Conservation (phyloP, 768 basidiomycete species). For the Roridomyces roridus region DNA sequence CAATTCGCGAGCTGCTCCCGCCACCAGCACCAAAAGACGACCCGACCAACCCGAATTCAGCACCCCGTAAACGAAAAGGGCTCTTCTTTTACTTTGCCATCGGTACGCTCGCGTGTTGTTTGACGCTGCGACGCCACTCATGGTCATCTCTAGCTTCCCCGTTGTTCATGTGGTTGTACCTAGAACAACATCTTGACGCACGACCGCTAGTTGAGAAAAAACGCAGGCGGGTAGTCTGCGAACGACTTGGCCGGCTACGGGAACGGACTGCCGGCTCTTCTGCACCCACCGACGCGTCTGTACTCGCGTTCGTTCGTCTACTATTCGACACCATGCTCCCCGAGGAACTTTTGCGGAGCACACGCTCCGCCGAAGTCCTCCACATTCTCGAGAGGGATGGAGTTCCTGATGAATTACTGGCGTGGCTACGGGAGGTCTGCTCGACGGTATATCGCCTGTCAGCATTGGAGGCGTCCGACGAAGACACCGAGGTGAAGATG, state of each 20-base stretch:
- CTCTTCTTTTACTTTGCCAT: conserved; percentile 10
- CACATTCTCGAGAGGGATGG: conserved; percentile 15
- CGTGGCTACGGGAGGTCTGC: conserved; percentile 13
- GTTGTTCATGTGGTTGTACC: conserved; percentile 19
- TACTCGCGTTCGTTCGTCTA: conserved; percentile 16
- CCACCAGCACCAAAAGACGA: conserved; percentile 4
- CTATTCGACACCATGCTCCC: conserved; percentile 21
- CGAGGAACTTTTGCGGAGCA: conserved; percentile 1
- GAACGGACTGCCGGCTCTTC: background rate
- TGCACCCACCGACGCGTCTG: conserved; percentile 1
- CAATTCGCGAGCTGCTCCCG: conserved; percentile 20
- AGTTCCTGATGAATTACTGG: conserved; percentile 8
- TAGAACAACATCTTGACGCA: conserved; percentile 20
- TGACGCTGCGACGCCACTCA: background rate
- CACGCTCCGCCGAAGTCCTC: conserved; percentile 1
- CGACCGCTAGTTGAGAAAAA: conserved; percentile 22
- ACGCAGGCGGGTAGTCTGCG: conserved; percentile 12
- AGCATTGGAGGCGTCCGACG: background rate
- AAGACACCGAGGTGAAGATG: conserved; percentile 2
- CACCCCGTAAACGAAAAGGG: background rate
- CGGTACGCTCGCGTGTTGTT: background rate
- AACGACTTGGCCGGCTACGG: conserved; percentile 11
- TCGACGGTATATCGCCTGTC: conserved; percentile 5
- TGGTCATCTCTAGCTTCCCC: conserved; percentile 8
- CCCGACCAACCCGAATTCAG: conserved; percentile 8